Percentiles rank a stretch among this genome's conserved stretches.
Conservation (phyloP, 106 monocot genomes). For the Gastrodia elata region DNA sequence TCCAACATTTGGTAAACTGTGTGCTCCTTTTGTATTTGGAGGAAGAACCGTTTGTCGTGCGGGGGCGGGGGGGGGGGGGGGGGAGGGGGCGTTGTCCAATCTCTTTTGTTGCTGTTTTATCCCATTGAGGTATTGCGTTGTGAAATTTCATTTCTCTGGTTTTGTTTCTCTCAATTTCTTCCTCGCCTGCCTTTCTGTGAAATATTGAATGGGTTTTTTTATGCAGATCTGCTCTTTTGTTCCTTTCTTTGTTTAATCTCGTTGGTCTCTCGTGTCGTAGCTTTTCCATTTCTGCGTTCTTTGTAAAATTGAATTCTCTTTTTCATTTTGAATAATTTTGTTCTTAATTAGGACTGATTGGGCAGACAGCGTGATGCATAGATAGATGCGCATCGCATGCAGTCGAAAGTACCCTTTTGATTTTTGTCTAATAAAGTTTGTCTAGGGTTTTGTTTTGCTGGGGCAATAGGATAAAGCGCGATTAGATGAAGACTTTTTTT, state of each 20-base stretch:
- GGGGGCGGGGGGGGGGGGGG: no score
- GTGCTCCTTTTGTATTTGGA: not conserved
- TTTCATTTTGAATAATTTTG: no score
- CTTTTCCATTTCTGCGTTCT: not conserved
- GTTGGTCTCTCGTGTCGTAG: not conserved
- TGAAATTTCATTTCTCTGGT: not conserved
- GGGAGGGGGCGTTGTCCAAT: not conserved
- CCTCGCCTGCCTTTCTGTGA: not conserved
- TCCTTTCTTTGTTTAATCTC: not conserved
- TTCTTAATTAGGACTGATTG: not conserved
- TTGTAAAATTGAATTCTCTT: not conserved
- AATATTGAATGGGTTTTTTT: not conserved
- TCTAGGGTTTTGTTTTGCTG: conserved; percentile 1
- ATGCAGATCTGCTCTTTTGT: not conserved
- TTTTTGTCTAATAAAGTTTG: not conserved
- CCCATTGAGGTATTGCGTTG: not conserved
- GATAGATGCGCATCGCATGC: not conserved
- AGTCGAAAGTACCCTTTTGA: not conserved
- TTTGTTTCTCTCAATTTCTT: not conserved
- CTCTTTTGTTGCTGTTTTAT: not conserved
- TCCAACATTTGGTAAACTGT: not conserved
- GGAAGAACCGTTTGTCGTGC: conserved; percentile 2
- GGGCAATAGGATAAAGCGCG: not conserved
- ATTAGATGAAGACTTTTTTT: not conserved
- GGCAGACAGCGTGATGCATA: not conserved